Percentiles rank a stretch among this genome's conserved stretches.
phyloP scores from a whole-genome alignment of 371 early-diverging fungal species.

The Mortierella sp. region DNA sequence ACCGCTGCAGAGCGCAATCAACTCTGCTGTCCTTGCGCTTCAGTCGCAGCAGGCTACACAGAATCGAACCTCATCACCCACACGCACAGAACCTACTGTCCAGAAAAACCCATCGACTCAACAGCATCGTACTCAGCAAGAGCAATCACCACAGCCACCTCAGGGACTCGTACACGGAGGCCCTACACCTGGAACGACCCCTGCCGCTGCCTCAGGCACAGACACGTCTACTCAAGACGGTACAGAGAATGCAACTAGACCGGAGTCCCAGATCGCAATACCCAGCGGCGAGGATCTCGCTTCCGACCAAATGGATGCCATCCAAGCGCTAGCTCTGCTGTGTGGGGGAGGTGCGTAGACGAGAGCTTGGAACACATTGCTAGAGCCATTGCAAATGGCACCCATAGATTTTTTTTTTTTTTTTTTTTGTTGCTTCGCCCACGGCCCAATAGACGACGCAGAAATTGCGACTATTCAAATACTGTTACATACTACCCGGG shows the following conservation, averaged over 20 bases:
- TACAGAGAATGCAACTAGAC: background rate
- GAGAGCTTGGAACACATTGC: background rate
- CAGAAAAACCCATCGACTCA: background rate
- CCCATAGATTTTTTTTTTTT: background rate
- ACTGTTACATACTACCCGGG: too few relatives aligned
- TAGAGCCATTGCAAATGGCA: too few relatives aligned
- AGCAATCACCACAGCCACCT: background rate
- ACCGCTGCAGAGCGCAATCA: conserved; percentile 37
- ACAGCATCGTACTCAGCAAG: background rate
- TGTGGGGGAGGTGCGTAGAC: conserved; percentile 48
- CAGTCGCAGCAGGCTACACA: conserved; percentile 26
- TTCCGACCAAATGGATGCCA: conserved; percentile 52
- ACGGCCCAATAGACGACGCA: too few relatives aligned
- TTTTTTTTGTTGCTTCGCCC: conserved; percentile 2
- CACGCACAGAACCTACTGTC: conserved; percentile 1
- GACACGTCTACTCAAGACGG: background rate
- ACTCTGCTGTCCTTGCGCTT: conserved; percentile 40
- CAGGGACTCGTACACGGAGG: background rate
- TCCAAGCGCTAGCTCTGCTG: conserved; percentile 44
- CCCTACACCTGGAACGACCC: background rate
- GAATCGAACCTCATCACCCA: background rate
- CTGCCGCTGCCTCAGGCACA: background rate
- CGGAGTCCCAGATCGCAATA: conserved; percentile 47
- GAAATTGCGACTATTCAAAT: too few relatives aligned
- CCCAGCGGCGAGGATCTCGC: conserved; percentile 52